Conservation (phyloP, 805 yeast genomes). For the Suhomyces pyralidae region DNA sequence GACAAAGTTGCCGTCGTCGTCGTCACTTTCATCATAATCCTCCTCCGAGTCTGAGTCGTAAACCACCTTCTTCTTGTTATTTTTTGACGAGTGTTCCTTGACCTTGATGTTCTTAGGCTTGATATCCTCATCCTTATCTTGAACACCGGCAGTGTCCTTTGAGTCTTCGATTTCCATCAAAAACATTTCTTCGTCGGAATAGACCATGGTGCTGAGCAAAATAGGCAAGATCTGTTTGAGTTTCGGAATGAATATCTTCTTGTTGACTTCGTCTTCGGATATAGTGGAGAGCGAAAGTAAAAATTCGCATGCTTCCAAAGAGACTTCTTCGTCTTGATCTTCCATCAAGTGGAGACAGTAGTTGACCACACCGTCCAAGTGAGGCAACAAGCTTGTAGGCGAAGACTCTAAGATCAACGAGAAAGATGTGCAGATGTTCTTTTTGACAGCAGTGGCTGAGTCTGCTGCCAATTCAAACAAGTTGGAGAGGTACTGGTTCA, state of each 20-base stretch:
- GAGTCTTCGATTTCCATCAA: conserved; percentile 62
- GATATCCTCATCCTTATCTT: conserved; percentile 84
- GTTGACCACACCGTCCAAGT: conserved; percentile 79
- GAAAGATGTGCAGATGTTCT: conserved; percentile 76
- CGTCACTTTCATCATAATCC: conserved; percentile 61
- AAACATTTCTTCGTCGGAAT: conserved; percentile 75
- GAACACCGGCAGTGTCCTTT: conserved; percentile 71
- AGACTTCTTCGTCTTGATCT: conserved; percentile 60
- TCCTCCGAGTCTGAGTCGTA: conserved; percentile 45
- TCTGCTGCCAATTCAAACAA: conserved; percentile 71
- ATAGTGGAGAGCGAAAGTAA: conserved; percentile 64
- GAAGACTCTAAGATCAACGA: conserved; percentile 66
- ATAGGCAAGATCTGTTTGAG: conserved; percentile 70
- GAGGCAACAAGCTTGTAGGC: conserved; percentile 78
- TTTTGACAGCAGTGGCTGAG: conserved; percentile 55
- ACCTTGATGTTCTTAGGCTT: conserved; percentile 75
- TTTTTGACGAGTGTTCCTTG: conserved; percentile 39
- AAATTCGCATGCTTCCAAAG: conserved; percentile 92
- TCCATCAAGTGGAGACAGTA: conserved; percentile 79
- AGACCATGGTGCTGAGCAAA: conserved; percentile 78
- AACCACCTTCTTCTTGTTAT: conserved; percentile 15
- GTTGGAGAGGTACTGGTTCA: conserved; percentile 63
- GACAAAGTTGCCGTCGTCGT: conserved; percentile 63
- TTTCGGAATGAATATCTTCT: conserved; percentile 49
- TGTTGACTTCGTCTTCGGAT: conserved; percentile 43